These are phyloP conservation scores for Pyricularia sp. DNA, from an alignment of 2,329 filamentous ascomycete genomes.

Conservation along the genomic window DNA sequence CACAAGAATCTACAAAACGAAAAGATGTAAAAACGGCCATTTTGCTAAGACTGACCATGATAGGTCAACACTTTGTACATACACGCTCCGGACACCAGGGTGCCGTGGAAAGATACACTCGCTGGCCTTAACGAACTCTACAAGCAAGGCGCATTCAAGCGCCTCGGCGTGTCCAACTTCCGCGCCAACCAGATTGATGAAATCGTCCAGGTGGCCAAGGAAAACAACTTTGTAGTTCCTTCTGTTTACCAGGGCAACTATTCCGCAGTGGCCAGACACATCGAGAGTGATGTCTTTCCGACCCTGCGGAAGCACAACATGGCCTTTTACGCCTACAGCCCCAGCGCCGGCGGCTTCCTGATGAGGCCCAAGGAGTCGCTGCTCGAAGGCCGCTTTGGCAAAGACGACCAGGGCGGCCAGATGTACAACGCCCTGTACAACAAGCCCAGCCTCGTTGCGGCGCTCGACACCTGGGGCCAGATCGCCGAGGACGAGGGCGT, in stretches of 20 bases:
- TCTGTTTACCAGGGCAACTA: constrained; percentile 34
- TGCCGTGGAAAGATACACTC: background rate
- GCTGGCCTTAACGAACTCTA: constrained; percentile 35
- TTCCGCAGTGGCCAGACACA: constrained; percentile 25
- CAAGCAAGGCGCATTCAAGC: constrained; percentile 31
- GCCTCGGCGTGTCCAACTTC: constrained; percentile 37
- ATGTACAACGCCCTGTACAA: constrained; percentile 9
- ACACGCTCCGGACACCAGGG: background rate
- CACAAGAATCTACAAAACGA: no score
- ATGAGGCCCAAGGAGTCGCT: constrained; percentile 6
- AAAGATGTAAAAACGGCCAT: no score
- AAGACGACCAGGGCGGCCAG: background rate
- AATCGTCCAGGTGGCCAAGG: constrained; percentile 19
- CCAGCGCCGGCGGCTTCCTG: constrained; percentile 12
- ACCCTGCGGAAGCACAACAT: constrained; percentile 31
- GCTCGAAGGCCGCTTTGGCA: constrained; percentile 10
- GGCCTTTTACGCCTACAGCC: constrained; percentile 12
- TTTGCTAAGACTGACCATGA: constrained; percentile 14
- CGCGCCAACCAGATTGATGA: constrained; percentile 21
- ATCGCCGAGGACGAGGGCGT: constrained; percentile 7
- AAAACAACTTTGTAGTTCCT: constrained; percentile 29
- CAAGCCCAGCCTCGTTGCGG: constrained; percentile 11
- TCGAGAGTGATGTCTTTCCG: constrained; percentile 30
- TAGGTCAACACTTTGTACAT: constrained; percentile 26
- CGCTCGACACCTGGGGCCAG: constrained; percentile 8